phyloP scores from a whole-genome alignment of 2,329 filamentous ascomycete genomes.

The Apiospora malaysiana region DNA sequence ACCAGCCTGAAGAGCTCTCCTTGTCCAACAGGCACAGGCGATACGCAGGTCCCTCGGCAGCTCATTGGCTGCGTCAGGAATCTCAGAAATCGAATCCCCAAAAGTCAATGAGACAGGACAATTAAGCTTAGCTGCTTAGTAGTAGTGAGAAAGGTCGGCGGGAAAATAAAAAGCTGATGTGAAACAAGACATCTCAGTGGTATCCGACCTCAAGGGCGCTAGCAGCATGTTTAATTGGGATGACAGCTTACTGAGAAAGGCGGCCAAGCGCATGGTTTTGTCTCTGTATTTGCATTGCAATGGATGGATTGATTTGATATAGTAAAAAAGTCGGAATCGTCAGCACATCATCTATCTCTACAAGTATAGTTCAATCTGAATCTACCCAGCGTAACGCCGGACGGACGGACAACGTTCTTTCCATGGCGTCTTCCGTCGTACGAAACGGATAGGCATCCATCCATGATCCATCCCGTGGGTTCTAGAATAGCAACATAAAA shows the following conservation, averaged over 20 bases:
- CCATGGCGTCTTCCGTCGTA: not conserved
- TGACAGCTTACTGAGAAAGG: not conserved
- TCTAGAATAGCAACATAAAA: not conserved
- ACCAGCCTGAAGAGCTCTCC: constrained; percentile 27
- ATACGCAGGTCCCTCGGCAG: constrained; percentile 30
- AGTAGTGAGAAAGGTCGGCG: not conserved
- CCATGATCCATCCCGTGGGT: not conserved
- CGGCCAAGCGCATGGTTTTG: not conserved
- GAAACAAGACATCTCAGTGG: constrained; percentile 22
- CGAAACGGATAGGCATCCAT: not conserved
- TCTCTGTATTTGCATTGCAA: not conserved
- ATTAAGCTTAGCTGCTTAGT: constrained; percentile 19
- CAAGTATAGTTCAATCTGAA: too few relatives aligned
- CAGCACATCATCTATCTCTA: too few relatives aligned
- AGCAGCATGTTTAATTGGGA: constrained; percentile 16
- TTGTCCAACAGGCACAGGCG: constrained; percentile 29
- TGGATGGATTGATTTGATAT: not conserved
- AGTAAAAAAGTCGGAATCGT: not conserved
- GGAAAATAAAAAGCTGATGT: constrained; percentile 12
- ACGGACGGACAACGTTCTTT: not conserved
- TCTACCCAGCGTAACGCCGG: constrained; percentile 16
- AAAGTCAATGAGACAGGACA: not conserved
- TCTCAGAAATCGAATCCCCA: constrained; percentile 15
- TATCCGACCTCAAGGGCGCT: constrained; percentile 21
- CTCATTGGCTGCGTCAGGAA: constrained; percentile 31